phyloP scores from a whole-genome alignment of 1,284 basidiomycete genomes.

The Ustilago hordei region DNA sequence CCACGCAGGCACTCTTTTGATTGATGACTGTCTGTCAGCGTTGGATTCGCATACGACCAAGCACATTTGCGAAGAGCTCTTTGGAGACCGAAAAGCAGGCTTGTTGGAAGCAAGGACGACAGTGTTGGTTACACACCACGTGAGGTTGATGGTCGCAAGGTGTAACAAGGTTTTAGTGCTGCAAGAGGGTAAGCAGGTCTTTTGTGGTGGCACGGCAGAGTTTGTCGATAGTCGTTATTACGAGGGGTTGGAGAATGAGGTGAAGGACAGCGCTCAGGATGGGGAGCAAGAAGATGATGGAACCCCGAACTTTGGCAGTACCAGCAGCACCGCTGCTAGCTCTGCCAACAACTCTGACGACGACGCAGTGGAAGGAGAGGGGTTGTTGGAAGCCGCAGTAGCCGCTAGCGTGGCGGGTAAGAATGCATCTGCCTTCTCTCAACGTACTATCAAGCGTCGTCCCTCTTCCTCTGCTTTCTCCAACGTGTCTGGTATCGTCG shows the following conservation, averaged over 20 bases:
- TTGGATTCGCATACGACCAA: slow-evolving; percentile 59
- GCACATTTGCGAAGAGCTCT: slow-evolving; percentile 66
- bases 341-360: slow-evolving; percentile 41
- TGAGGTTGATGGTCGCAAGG: slow-evolving; percentile 73
- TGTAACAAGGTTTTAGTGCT: slow-evolving; percentile 77
- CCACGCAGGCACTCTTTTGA: slow-evolving; percentile 76
- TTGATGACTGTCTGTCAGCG: slow-evolving; percentile 82
- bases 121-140: slow-evolving; percentile 69
- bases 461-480: slow-evolving; percentile 73
- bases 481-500: slow-evolving; percentile 74
- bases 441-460: slow-evolving; percentile 45
- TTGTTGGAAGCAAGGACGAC: slow-evolving; percentile 51
- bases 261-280: slow-evolving; percentile 58
- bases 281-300: slow-evolving; percentile 31
- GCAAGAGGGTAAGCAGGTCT: slow-evolving; percentile 77
- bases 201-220: slow-evolving; percentile 76
- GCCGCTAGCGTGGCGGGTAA: slow-evolving; percentile 12
- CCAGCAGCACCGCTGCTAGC: slow-evolving; percentile 20
- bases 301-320: slow-evolving; percentile 33
- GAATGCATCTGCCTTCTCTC: slow-evolving; percentile 37
- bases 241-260: slow-evolving; percentile 71
- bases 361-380: slow-evolving; percentile 31
- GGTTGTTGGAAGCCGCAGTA: background rate
- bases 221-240: slow-evolving; percentile 75
- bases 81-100: slow-evolving; percentile 52